Conservation (phyloP, 179 eudicot species). For the Beta macrorhiza region DNA sequence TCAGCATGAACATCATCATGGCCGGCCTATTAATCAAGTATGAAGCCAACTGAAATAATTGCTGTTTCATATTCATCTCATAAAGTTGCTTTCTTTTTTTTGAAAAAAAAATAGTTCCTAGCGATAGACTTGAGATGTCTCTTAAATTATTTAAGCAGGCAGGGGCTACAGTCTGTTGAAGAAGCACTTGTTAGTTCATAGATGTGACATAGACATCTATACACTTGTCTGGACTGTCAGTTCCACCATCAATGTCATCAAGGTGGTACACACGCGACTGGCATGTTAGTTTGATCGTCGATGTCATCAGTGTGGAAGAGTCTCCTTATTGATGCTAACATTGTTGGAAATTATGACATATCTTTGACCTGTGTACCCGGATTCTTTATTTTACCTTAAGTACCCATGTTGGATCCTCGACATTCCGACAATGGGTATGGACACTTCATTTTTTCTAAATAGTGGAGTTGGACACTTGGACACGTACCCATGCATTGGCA, state of each 20-base stretch:
- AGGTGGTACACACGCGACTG: neutral
- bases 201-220: neutral
- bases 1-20: conserved; percentile 96
- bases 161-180: conserved; percentile 10
- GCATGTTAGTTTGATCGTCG: conserved; percentile 10
- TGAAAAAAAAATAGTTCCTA: neutral
- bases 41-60: conserved; percentile 15
- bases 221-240: conserved; percentile 3
- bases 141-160: neutral
- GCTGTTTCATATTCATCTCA: conserved; percentile 4
- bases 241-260: neutral
- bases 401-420: no score
- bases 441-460: no score
- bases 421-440: no score
- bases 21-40: conserved; percentile 84
- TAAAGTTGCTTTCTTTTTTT: conserved; percentile 1
- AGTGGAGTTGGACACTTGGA: no score
- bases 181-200: neutral
- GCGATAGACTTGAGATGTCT: neutral
- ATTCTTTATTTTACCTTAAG: no score
- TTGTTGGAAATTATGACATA: neutral
- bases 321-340: neutral
- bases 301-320: neutral
- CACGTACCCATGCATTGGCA: no score
- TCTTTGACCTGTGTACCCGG: no score